Evolutionary conservation across 495 filamentous ascomycete genomes (phyloP).

Genomic region (Aspergillus leporis): DNA sequence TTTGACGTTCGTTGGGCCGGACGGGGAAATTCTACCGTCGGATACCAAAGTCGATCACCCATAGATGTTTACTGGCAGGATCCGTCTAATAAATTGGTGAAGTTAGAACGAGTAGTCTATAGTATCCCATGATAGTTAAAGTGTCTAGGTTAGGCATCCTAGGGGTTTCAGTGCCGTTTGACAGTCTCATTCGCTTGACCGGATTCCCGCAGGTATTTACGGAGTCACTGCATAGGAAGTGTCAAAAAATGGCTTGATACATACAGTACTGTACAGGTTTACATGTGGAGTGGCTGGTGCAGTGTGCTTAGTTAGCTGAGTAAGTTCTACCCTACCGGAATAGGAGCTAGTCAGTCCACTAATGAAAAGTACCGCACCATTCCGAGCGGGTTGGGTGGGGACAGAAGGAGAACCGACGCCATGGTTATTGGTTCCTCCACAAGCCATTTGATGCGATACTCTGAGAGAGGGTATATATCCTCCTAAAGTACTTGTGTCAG

Average conservation of each 20-base stretch:
- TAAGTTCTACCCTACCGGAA: background rate
- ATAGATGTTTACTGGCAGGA: background rate
- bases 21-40: background rate
- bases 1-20: background rate
- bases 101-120: background rate
- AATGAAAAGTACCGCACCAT: conserved; percentile 3
- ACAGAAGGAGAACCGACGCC: conserved; percentile 1
- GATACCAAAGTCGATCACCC: background rate
- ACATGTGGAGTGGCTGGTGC: background rate
- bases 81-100: background rate
- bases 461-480: too few species aligned
- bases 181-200: background rate
- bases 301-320: too few species aligned
- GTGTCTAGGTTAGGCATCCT: conserved; percentile 1
- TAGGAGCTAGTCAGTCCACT: background rate
- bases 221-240: background rate
- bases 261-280: background rate
- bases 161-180: conserved; percentile 1
- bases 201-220: conserved; percentile 2
- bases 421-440: conserved; percentile 9
- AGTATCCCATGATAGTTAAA: background rate
- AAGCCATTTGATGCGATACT: background rate
- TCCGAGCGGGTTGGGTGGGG: conserved; percentile 1
- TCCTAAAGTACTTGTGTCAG: too few species aligned
- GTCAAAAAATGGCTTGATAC: background rate